Base-by-base conservation (phyloP, 441 rosid species). In the Euphorbia celastroides region DNA sequence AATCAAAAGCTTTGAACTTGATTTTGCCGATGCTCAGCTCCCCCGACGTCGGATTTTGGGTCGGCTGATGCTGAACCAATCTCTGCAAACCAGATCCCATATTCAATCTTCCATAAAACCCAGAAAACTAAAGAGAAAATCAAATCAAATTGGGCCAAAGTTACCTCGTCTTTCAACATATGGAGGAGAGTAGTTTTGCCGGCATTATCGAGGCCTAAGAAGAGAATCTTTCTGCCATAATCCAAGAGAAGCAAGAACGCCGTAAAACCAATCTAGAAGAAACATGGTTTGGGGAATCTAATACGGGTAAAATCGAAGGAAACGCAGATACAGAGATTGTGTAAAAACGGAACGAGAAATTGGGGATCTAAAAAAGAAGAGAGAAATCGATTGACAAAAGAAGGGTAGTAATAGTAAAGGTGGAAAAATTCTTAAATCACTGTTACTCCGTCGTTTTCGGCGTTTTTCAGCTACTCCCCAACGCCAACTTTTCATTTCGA, bases 131-230 rank as follows among this genome's bases (percentile, higher is more conserved):
- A 14, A 17, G 4, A 31, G 44, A 8, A 44, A 57, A 1, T n/a
- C n/a, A 32, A n/a, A n/a, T 44, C 50, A 19, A 70, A 38, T 56
- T 12, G 10, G 10, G 22, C 46, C 63, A 42, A 66, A 70, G 46
- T n/a, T n/a, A 87, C 97, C 97, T 90, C 92, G 59, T 90, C 97
- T 71, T 86, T 90, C 81, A 90, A 75, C 97, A 90, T 90, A 77
- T 90, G 97, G 70, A 90, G 97, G 78, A 90, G 80, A 61, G 97
- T 90, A 38, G 97, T 90, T 78, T 90, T 90, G 26, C 97, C 97
- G 54, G 97, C 94, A 70, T 90, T 90, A 70, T 90, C 97, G 52
- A 90, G 94, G 22, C 95, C 97, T 36, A 90, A 74, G 70, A 90
- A 90, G 75, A 90, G 80, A 78, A 88, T 90, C 89, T 42, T 90